Conservation (phyloP, 2,329 filamentous ascomycete species). For the Neopestalotiopsis sp. region DNA sequence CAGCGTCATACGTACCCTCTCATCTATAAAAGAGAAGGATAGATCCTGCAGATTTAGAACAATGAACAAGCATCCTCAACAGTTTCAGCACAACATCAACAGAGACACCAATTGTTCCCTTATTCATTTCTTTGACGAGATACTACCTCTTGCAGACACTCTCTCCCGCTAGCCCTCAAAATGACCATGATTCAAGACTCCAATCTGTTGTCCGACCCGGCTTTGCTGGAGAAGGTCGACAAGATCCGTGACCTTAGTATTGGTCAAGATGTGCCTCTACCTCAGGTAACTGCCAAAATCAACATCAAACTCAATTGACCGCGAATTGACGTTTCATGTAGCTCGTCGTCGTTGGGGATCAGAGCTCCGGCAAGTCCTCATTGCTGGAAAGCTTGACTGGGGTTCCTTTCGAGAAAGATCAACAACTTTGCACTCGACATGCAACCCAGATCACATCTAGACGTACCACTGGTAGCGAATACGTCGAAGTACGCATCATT, state of each 20-base stretch:
- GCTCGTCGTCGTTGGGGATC: conserved; percentile 76
- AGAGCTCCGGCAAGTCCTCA: conserved; percentile 77
- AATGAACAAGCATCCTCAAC: no score
- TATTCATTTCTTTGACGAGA: no score
- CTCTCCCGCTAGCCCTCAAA: no score
- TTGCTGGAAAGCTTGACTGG: conserved; percentile 63
- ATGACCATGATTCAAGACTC: no score
- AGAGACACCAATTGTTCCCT: no score
- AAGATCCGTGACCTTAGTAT: conserved; percentile 32
- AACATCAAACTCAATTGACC: neutral
- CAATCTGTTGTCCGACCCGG: conserved; percentile 3
- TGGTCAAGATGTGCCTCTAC: conserved; percentile 30
- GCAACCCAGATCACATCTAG: conserved; percentile 30
- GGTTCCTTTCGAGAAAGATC: conserved; percentile 31
- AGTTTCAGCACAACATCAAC: no score
- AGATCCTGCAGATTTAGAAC: no score
- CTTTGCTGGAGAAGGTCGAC: conserved; percentile 29
- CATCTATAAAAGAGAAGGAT: no score
- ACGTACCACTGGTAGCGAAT: conserved; percentile 1
- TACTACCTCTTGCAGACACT: no score
- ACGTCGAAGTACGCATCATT: conserved; percentile 16
- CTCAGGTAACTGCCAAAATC: conserved; percentile 19
- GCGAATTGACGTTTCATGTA: conserved; percentile 34
- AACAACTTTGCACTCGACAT: conserved; percentile 31
- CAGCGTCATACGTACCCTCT: no score